Evolutionary conservation across 768 basidiomycete genomes (phyloP).

Genomic region (Exidia glandulosa): DNA sequence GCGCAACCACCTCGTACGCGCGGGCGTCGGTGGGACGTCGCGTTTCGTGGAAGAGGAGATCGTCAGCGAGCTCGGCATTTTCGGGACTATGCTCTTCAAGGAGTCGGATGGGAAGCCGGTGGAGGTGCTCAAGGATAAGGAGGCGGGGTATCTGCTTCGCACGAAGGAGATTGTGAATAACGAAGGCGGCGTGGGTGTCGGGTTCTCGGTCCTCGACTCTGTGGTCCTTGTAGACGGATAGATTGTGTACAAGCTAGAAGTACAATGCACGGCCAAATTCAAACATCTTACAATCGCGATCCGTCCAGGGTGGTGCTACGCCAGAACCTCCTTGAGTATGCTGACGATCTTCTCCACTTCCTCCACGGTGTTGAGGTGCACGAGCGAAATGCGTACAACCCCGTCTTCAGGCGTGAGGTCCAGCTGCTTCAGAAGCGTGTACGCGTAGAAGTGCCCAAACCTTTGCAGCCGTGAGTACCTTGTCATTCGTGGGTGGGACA

Average conservation of each 20-base stretch:
- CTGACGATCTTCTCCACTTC: conserved; percentile 54
- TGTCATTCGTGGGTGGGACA: background rate
- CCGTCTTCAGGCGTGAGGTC: conserved; percentile 37
- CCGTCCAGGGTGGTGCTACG: background rate
- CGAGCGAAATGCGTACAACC: conserved; percentile 63
- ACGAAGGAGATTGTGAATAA: conserved; percentile 87
- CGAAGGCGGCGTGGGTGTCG: conserved; percentile 84
- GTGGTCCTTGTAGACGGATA: conserved; percentile 39
- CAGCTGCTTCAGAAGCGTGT: conserved; percentile 35
- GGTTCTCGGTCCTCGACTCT: conserved; percentile 68
- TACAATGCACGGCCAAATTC: background rate
- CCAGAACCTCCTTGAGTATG: conserved; percentile 5
- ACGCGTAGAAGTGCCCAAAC: conserved; percentile 71
- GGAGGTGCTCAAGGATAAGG: conserved; percentile 40
- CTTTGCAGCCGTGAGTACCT: conserved; percentile 12
- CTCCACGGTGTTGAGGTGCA: conserved; percentile 69
- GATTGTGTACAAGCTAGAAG: background rate
- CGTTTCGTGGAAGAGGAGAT: conserved; percentile 51
- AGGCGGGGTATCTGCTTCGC: conserved; percentile 73
- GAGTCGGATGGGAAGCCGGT: conserved; percentile 6
- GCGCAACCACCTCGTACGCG: conserved; percentile 66
- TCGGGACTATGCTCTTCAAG: conserved; percentile 72
- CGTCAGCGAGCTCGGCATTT: conserved; percentile 85
- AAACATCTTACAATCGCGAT: no score
- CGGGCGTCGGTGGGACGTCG: conserved; percentile 34